Base-by-base conservation (phyloP, 1,139 yeast genomes). In the Magnusiomyces magnusii region DNA sequence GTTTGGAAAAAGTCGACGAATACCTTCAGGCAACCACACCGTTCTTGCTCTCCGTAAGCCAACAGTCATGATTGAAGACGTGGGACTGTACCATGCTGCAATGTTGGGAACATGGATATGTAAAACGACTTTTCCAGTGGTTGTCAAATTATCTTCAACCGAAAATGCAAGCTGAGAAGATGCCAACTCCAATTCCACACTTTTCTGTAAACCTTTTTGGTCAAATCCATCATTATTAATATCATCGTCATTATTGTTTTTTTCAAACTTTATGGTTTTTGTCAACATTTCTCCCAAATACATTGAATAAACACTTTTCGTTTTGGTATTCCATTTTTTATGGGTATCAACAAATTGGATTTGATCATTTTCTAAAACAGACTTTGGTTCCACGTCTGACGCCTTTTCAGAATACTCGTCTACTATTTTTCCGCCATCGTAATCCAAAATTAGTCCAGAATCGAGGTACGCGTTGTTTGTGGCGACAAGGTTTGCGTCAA, bases 51-150 rank as follows among this genome's bases (percentile, higher is more conserved):
- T 54, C 36, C 54, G 53, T 19, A 59, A 34, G 19, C 57, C 61
- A 24, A 59, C 39, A 13, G 51, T 41, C 53, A 59, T 55, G 5
- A 59, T n/a, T 31, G 51, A 25, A 19, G 58, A 52, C 2, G 44
- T 41, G 1, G 61, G 59, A 27, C 28, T 55, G 31, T 57, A 59
- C 34, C 51, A 42, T 2, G 58, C 44, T n/a, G 56, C 50, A n/a
- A 53, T 17, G 39, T 59, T 56, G 2, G 61, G 61, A 13, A 59
- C 57, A 36, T 59, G 61, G 23, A 59, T 53, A 21, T 52, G 58
- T 2, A 59, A 24, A n/a, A 19, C 28, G 55, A 58, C 44, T 19
- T 10, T 31, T 24, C 44, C 31, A 7, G 51, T 41, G 3, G 49
- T 24, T 13, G 57, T 24, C 19, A 23, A 21, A 23, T 36, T 23